Base-by-base conservation (phyloP, 768 basidiomycete species). In the Lentinula guzmanii region DNA sequence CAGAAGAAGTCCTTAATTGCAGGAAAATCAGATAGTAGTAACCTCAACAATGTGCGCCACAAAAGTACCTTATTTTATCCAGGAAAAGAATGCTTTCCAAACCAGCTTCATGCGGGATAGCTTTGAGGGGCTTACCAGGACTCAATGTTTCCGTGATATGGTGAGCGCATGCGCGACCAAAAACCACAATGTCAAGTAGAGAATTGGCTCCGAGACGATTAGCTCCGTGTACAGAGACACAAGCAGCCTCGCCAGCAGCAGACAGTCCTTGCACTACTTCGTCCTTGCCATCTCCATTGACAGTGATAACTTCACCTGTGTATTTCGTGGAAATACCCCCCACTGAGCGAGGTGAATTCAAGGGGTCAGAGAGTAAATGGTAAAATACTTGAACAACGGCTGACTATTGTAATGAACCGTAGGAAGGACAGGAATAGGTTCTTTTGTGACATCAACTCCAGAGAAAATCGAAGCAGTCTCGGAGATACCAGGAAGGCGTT, bases 151-250 rank as follows among this genome's bases (percentile, higher is more conserved):
- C 93, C 66, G 86, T 87, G 72, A 98, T 98, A 77, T 98, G 97
- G 75, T 96, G 91, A 28, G 97, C 96, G 68, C 92, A 95, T 16
- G 97, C 96, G 74, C 97, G 95, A 67, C 97, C 97, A 69, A 98
- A 99, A 66, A 98, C 97, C 73, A 98, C 96, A 67, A 98, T 97
- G 74, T 98, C 97, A 66, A 99, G 82, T 31, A 99, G 87, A 21
- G 97, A 99, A 83, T 99, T 99, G 72, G 97, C 97, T 68, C 97
- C 97, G 55, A 99, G 90, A 75, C 97, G 95, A 81, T 99, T 99
- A 65, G 97, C 97, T 66, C 97, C 97, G 68, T 99, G 97, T 21
- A 99, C 97, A n/a, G 97, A 99, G 37, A 98, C 97, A 67, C 93
- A 98, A 5, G 97, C 97, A 55, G 96, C 96, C 77, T 99, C 97